Conservation (phyloP, 2,329 filamentous ascomycete genomes). For the Proliferodiscus dingleyae region DNA sequence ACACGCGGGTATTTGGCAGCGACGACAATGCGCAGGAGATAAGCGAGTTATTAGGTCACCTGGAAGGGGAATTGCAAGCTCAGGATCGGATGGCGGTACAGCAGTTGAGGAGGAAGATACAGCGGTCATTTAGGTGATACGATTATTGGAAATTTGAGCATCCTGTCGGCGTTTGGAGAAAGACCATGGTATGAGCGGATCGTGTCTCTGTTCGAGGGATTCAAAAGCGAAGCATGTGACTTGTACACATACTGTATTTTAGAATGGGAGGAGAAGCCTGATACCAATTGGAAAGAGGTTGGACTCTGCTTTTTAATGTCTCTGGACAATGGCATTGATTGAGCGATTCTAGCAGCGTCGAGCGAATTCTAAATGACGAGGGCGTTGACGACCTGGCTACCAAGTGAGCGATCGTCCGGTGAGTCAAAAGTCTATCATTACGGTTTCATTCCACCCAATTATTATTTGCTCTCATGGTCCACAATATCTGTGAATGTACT, state of each 20-base stretch:
- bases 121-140: conserved; percentile 34
- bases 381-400: no score
- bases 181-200: background rate
- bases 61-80: conserved; percentile 39
- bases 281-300: no score
- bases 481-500: no score
- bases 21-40: conserved; percentile 50
- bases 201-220: background rate
- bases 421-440: no score
- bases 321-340: no score
- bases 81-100: conserved; percentile 36
- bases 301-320: no score
- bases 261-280: background rate
- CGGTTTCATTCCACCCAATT: no score
- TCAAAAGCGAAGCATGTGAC: background rate
- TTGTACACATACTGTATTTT: conserved; percentile 1
- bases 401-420: no score
- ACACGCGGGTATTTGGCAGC: conserved; percentile 53
- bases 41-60: conserved; percentile 38
- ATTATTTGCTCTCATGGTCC: no score
- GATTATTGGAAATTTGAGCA: background rate
- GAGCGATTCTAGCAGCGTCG: no score
- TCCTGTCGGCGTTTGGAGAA: background rate
- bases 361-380: no score
- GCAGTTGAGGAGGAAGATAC: conserved; percentile 38